These are phyloP conservation scores for Colletotrichum graminicola DNA, from an alignment of 2,329 filamentous ascomycete species.

Conservation along the genomic window DNA sequence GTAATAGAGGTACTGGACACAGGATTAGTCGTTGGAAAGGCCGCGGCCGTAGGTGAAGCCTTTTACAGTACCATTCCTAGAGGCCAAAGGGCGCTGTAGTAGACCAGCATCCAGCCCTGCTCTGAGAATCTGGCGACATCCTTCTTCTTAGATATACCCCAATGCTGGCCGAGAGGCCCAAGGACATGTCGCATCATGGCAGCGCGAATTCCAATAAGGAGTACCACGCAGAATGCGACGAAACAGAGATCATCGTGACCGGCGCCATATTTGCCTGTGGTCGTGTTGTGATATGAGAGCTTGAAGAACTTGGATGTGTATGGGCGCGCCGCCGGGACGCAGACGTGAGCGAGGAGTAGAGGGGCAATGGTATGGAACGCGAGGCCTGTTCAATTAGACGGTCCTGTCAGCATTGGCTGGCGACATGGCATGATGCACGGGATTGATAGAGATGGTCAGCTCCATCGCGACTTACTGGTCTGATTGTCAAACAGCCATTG, in stretches of 20 bases:
- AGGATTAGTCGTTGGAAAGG: background rate
- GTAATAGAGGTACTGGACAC: constrained; percentile 12
- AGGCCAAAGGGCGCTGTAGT: constrained; percentile 5
- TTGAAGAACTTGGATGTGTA: constrained; percentile 5
- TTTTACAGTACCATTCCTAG: background rate
- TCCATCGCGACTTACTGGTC: constrained; percentile 5
- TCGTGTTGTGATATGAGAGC: constrained; percentile 9
- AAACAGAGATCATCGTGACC: constrained; percentile 20
- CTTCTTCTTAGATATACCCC: constrained; percentile 7
- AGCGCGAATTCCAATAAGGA: constrained; percentile 7
- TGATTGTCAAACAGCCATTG: constrained; percentile 19
- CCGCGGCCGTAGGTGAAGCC: no score
- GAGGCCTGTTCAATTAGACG: background rate
- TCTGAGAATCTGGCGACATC: constrained; percentile 2
- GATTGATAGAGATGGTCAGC: no score
- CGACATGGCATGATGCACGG: no score
- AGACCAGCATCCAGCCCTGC: constrained; percentile 8
- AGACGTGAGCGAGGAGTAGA: background rate
- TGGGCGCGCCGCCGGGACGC: background rate
- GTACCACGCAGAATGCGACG: constrained; percentile 9
- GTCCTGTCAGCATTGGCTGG: background rate
- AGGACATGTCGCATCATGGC: constrained; percentile 17
- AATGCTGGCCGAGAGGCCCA: background rate
- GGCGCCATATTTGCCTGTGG: constrained; percentile 9
- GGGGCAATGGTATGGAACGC: background rate